A percentile compares a stretch with the other conserved stretches of the same genome.
Conservation (phyloP, 1,284 basidiomycete genomes). For the Malassezia globosa region DNA sequence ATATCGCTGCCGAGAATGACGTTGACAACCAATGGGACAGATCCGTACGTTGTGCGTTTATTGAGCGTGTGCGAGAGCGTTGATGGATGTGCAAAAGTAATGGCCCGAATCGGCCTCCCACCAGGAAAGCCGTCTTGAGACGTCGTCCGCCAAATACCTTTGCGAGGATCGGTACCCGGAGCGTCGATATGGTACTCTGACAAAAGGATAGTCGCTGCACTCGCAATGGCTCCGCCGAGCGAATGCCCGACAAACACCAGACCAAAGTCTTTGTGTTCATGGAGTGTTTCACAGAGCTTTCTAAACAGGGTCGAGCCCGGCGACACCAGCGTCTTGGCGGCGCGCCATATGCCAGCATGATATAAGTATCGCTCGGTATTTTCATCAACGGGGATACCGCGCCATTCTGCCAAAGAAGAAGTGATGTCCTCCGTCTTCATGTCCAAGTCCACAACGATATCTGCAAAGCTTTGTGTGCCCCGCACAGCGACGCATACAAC, state of each 20-base stretch:
- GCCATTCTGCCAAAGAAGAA: slow-evolving; percentile 22
- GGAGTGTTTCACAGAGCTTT: slow-evolving; percentile 29
- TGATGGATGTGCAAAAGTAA: slow-evolving; percentile 43
- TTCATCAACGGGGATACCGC: slow-evolving; percentile 23
- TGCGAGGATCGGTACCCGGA: slow-evolving; percentile 13
- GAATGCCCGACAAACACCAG: slow-evolving; percentile 43
- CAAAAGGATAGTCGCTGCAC: slow-evolving; percentile 36
- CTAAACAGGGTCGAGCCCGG: slow-evolving; percentile 33
- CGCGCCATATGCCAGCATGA: slow-evolving; percentile 42
- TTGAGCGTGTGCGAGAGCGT: slow-evolving; percentile 37
- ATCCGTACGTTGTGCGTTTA: slow-evolving; percentile 25
- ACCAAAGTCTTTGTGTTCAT: slow-evolving; percentile 36
- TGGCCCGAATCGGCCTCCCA: slow-evolving; percentile 33
- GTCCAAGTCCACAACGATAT: slow-evolving; percentile 45
- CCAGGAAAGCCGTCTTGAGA: slow-evolving; percentile 31
- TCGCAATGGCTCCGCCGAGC: slow-evolving; percentile 41
- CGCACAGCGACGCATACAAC: slow-evolving; percentile 41
- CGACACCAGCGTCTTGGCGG: slow-evolving; percentile 32
- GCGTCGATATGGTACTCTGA: slow-evolving; percentile 32
- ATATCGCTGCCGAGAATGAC: slow-evolving; percentile 39
- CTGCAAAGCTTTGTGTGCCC: slow-evolving; percentile 42
- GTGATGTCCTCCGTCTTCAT: slow-evolving; percentile 36
- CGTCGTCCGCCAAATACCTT: slow-evolving; percentile 35
- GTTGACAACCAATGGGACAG: slow-evolving; percentile 34
- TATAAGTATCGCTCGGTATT: slow-evolving; percentile 21